These are phyloP conservation scores for Rhizoclosmatium globosum DNA, from an alignment of 192 early-diverging fungal genomes.

Conservation along the genomic window DNA sequence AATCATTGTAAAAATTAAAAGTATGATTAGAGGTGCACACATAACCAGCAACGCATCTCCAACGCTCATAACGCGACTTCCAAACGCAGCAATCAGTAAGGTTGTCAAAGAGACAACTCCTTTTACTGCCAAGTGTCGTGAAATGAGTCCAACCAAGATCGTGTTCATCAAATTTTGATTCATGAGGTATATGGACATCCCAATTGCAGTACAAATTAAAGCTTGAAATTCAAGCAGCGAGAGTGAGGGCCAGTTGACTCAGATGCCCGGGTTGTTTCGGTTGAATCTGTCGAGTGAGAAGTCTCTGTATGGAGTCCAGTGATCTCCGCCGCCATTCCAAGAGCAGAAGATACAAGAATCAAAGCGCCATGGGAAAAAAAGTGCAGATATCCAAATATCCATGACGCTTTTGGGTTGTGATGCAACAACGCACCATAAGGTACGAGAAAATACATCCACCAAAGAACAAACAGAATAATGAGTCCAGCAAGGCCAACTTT, in stretches of 20 bases:
- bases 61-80: not conserved
- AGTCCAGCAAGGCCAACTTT: not conserved
- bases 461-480: conserved; percentile 9
- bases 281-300: not conserved
- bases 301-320: not conserved
- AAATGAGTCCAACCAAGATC: not conserved
- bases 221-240: not conserved
- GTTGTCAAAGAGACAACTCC: not conserved
- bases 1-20: not conserved
- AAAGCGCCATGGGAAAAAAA: not conserved
- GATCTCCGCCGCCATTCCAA: not conserved
- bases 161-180: not conserved
- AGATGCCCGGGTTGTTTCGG: not conserved
- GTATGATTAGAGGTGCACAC: not conserved
- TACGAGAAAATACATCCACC: conserved; percentile 27
- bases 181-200: not conserved
- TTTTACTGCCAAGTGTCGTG: not conserved
- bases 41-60: conserved; percentile 8
- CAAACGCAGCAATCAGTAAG: conserved; percentile 11
- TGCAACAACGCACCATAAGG: conserved; percentile 11
- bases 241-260: not conserved
- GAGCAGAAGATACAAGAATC: not conserved
- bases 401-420: not conserved
- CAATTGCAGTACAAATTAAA: not conserved
- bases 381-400: conserved; percentile 11